Base-by-base conservation (phyloP, 768 basidiomycete genomes). In the Gymnopilus junonius region DNA sequence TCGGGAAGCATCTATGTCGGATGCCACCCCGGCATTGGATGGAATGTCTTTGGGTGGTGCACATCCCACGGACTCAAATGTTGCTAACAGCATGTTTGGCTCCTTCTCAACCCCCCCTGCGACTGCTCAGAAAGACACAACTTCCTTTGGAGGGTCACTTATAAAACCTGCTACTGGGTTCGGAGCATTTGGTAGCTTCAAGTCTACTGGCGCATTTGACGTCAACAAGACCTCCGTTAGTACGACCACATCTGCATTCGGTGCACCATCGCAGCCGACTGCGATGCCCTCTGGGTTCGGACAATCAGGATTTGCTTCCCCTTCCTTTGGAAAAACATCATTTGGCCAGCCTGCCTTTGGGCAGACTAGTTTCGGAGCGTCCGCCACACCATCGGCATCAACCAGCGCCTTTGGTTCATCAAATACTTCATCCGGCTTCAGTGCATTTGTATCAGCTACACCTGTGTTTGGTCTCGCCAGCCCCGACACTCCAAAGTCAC, bases 1-100 rank as follows among this genome's bases (percentile, higher is more conserved):
- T 4, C 76, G 80, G 34, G 83, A 84, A 67, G 81, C 77, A 10
- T 82, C 83, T 1, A 84, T 84, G 83, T 76, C 79, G 1, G 81
- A 81, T 63, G 72, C 76, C 2, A 71, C 77, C 17, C 68, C 78
- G 27, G 71, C 72, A 1, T 80, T 85, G 61, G 77, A 79, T 55
- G 76, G 76, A 34, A 69, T 82, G 14, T 75, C 77, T 14, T 69
- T 75, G 12, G 75, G 74, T 11, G 69, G 71, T 23, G 56, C 64
- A 15, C 63, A 70, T 12, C 68, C 73, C 29, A 31, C 71, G 8
- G 63, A 71, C 31, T 64, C 76, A 6, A 74, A 76, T 48, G 65
- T 78, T 51, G 45, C 64, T 63, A 58, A 77, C 53, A 71, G 71
- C 12, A 77, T 80, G 61, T 81, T 81, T 66, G 81, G 81, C 11